Evolutionary conservation across 305 asterid species (phyloP).

Genomic region (Plantago coronopus): DNA sequence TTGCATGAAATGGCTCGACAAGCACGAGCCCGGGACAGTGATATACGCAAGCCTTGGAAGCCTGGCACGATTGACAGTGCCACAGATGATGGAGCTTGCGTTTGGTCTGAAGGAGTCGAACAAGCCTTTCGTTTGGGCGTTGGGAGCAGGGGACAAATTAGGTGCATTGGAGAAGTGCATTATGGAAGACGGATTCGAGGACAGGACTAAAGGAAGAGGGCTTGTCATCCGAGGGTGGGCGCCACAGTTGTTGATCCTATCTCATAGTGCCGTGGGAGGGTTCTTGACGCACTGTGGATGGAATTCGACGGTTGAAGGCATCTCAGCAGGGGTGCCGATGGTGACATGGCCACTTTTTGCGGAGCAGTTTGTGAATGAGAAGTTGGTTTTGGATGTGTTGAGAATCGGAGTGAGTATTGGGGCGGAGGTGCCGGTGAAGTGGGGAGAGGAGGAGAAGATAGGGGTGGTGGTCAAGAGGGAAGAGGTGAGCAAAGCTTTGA

Average conservation of each 20-base stretch:
- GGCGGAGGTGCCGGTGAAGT: conserved; percentile 26
- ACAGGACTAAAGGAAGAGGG: conserved; percentile 32
- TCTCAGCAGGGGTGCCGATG: conserved; percentile 46
- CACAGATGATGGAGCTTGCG: conserved; percentile 5
- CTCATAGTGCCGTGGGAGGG: conserved; percentile 34
- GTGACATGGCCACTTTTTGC: conserved; percentile 54
- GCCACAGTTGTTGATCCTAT: conserved; percentile 41
- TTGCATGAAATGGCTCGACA: conserved; percentile 7
- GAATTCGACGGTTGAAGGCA: conserved; percentile 45
- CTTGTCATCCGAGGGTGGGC: conserved; percentile 52
- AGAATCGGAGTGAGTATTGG: conserved; percentile 40
- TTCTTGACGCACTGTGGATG: conserved; percentile 49
- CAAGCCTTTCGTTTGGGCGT: not conserved
- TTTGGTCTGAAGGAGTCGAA: not conserved
- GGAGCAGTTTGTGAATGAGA: conserved; percentile 44
- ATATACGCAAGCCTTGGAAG: conserved; percentile 3
- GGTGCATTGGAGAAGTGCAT: not conserved
- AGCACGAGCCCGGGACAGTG: not conserved
- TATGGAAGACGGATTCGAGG: conserved; percentile 24
- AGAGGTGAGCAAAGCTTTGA: conserved; percentile 18
- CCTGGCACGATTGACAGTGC: conserved; percentile 1
- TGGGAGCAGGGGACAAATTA: not conserved
- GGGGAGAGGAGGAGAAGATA: conserved; percentile 39
- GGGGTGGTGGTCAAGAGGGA: conserved; percentile 6
- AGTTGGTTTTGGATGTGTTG: conserved; percentile 30